These are phyloP conservation scores for Cytospora piceicola DNA, from an alignment of 2,329 filamentous ascomycete genomes.

Conservation along the genomic window DNA sequence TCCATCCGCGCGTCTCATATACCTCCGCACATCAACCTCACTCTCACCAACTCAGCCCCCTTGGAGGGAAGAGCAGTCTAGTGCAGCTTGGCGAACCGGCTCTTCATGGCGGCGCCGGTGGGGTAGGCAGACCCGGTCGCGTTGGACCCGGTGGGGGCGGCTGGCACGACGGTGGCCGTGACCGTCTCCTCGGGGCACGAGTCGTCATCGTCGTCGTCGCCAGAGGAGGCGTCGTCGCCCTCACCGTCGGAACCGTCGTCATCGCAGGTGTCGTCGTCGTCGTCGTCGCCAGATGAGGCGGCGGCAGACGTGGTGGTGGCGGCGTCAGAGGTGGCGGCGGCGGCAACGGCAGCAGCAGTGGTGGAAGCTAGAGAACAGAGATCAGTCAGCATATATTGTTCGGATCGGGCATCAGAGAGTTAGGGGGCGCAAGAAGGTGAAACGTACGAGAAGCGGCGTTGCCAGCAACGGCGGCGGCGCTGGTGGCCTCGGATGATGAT, in stretches of 20 bases:
- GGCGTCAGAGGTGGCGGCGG: conserved; percentile 17
- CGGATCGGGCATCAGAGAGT: too few relatives aligned
- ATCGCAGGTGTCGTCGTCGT: conserved; percentile 23
- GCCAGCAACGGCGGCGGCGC: conserved; percentile 18
- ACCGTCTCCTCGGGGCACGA: conserved; percentile 28
- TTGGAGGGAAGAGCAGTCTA: conserved; percentile 11
- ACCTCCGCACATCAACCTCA: background rate
- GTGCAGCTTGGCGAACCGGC: conserved; percentile 30
- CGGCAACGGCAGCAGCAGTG: conserved; percentile 7
- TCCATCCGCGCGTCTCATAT: conserved; percentile 5
- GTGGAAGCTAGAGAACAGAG: background rate
- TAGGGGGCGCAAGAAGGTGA: too few relatives aligned
- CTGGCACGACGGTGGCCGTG: conserved; percentile 28
- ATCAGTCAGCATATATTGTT: too few relatives aligned
- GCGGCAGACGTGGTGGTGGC: background rate
- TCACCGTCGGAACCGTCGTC: conserved; percentile 10
- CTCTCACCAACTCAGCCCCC: background rate
- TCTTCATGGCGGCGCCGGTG: conserved; percentile 27
- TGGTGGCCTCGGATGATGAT: conserved; percentile 5
- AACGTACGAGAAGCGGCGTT: conserved; percentile 5
- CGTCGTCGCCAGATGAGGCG: background rate
- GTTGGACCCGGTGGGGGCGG: conserved; percentile 20
- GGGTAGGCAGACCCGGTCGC: conserved; percentile 26
- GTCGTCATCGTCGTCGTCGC: conserved; percentile 19
- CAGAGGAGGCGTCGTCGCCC: conserved; percentile 8